Evolutionary conservation across 2,329 filamentous ascomycete species (phyloP), one percentile per base, ranked within the genome.

Genomic region (Aspergillus puulaauensis): DNA sequence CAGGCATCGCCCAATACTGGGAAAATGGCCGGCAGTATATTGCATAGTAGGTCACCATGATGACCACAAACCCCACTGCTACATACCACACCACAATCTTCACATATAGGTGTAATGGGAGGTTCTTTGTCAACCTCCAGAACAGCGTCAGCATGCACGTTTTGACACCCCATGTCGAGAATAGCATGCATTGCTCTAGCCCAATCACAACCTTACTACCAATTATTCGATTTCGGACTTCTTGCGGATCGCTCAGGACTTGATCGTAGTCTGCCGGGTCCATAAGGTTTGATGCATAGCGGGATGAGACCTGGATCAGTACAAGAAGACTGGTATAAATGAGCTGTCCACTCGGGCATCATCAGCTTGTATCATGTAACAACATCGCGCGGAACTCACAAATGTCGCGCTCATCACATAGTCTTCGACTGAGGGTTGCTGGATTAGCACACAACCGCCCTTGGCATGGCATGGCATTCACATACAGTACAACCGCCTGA

Each of bases 201-300:
- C 75, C 76, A 37, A 82, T 70, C 15, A 80, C 78, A n/a, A 81
- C 72, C 53, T 82, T 81, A 55, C 77, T 79, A 12, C 80, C 80
- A 52, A 72, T 72, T 6, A 80, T 73, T n/a, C 79, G 73, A 21
- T 70, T 64, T 3, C 68, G 52, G 24, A 81, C 74, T 51, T 82
- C 75, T 14, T 73, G 54, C 11, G 74, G 69, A 19, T 76, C 61
- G 9, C 66, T 56, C 11, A 75, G 52, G 2, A 76, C 72, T 11
- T 56, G 23, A 9, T 60, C 52, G 31, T 70, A 68, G 49, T 76
- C 68, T 12, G 70, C 69, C 0, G 67, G 69, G 24, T 74, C 72
- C 63, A 76, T 73, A 4, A 77, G 66, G 53, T 77, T 77, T 3
- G 74, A 76, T 27, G 69, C 69, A 58, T 70, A 74, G 15, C 61